Conservation (phyloP, 208 protist species). For the Acanthamoeba divionensis region DNA sequence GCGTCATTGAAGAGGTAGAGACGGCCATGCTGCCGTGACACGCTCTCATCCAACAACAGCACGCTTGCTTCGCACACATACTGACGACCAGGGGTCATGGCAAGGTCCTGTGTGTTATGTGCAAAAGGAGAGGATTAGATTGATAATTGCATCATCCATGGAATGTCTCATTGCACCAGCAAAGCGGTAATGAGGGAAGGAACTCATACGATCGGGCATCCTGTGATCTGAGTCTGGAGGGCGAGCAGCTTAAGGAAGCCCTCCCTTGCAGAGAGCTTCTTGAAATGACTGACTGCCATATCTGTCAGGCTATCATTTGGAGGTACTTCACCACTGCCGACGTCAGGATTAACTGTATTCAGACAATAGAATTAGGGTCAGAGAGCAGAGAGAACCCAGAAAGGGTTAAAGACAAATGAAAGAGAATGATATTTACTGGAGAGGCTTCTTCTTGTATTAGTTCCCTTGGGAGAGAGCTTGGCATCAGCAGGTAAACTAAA, state of each 20-base stretch:
- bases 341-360: too few species aligned
- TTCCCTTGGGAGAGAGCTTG: too few species aligned
- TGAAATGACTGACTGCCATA: not conserved
- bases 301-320: not conserved
- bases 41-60: slow-evolving; percentile 7
- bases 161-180: too few species aligned
- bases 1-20: slow-evolving; percentile 50
- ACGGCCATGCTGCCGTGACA: not conserved
- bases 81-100: not conserved
- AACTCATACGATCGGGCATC: not conserved
- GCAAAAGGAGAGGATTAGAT: not conserved
- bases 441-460: too few species aligned
- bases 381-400: too few species aligned
- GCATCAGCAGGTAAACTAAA: too few species aligned
- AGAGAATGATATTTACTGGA: not conserved
- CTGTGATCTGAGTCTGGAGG: not conserved
- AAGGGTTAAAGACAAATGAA: not conserved
- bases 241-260: slow-evolving; percentile 35
- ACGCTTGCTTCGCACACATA: slow-evolving; percentile 48
- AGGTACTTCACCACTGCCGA: too few species aligned
- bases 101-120: not conserved
- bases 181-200: too few species aligned
- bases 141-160: too few species aligned
- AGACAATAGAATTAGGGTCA: too few species aligned
- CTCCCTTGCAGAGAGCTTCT: slow-evolving; percentile 13